phyloP scores from a whole-genome alignment of 2,329 filamentous ascomycete genomes.

The Orbilia quercus region DNA sequence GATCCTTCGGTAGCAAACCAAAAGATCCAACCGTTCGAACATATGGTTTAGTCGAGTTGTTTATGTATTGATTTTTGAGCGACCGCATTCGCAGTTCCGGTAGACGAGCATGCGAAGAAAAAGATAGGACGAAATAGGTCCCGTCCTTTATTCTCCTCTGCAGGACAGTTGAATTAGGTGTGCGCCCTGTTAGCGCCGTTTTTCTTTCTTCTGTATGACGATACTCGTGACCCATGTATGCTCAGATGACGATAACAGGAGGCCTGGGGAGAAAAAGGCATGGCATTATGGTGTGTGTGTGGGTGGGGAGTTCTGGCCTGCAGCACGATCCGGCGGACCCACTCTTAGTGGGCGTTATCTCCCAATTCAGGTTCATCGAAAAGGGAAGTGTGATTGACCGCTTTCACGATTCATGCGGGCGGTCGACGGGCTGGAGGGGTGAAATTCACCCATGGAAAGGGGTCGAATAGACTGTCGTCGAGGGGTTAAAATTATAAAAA shows the following conservation, averaged over 20 bases:
- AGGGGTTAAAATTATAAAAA: background rate
- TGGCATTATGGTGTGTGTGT: background rate
- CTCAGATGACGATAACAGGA: constrained; percentile 55
- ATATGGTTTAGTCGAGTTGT: no score
- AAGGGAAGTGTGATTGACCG: constrained; percentile 50
- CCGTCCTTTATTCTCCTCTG: background rate
- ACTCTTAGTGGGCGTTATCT: constrained; percentile 32
- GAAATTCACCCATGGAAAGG: constrained; percentile 8
- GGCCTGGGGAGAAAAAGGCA: constrained; percentile 17
- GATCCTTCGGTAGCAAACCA: constrained; percentile 17
- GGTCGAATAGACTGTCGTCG: constrained; percentile 16
- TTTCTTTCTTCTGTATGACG: constrained; percentile 36
- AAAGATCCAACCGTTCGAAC: background rate
- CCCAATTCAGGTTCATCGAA: constrained; percentile 31
- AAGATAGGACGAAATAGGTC: constrained; percentile 48
- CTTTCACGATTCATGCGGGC: constrained; percentile 30
- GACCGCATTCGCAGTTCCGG: constrained; percentile 1
- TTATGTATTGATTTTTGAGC: no score
- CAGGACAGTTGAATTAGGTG: background rate
- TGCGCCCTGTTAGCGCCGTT: constrained; percentile 35
- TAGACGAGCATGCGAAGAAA: background rate
- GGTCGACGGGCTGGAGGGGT: constrained; percentile 14
- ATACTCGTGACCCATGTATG: constrained; percentile 54
- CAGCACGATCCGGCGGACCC: constrained; percentile 47
- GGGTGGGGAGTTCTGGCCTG: constrained; percentile 25